Conservation (phyloP, 176 grass and related monocot genomes). For the Rhynchospora breviuscula region DNA sequence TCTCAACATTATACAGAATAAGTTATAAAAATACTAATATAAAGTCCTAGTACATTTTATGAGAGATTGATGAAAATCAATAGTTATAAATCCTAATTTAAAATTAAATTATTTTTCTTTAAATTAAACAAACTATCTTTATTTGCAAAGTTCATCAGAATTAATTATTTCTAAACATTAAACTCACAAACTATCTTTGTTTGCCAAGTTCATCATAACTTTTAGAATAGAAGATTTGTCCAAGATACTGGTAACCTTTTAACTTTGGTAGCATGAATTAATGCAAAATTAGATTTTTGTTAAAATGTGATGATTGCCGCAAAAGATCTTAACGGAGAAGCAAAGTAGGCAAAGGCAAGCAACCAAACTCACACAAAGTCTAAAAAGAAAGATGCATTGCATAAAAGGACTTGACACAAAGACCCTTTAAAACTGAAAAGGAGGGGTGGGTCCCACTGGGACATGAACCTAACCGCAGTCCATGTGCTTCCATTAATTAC, state of each 20-base stretch:
- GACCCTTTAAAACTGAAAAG: slow-evolving; percentile 65
- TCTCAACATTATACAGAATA: too few species aligned
- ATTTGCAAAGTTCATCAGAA: too few species aligned
- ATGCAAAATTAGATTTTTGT: neutral
- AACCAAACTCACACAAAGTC: slow-evolving; percentile 13
- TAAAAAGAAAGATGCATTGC: slow-evolving; percentile 44
- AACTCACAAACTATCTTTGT: too few species aligned
- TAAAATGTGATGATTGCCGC: neutral
- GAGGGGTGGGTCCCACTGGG: slow-evolving; percentile 3
- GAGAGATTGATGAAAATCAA: too few species aligned
- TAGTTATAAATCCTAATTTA: too few species aligned
- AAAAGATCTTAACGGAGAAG: slow-evolving; percentile 21
- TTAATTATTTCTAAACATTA: too few species aligned
- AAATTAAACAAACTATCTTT: too few species aligned
- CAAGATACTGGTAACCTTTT: neutral
- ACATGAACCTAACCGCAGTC: slow-evolving; percentile 28
- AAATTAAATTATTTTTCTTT: too few species aligned
- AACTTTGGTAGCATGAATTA: neutral
- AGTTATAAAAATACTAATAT: too few species aligned
- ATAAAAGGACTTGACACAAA: slow-evolving; percentile 36
- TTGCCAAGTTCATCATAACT: too few species aligned
- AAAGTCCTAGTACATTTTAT: too few species aligned
- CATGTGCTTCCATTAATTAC: slow-evolving; percentile 88
- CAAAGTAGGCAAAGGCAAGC: slow-evolving; percentile 36
- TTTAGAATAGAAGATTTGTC: neutral